Percentiles rank a stretch among this genome's conserved stretches.
phyloP scores from a whole-genome alignment of 352 stramenopile genomes.

The Hyaloperonospora arabidopsidis region DNA sequence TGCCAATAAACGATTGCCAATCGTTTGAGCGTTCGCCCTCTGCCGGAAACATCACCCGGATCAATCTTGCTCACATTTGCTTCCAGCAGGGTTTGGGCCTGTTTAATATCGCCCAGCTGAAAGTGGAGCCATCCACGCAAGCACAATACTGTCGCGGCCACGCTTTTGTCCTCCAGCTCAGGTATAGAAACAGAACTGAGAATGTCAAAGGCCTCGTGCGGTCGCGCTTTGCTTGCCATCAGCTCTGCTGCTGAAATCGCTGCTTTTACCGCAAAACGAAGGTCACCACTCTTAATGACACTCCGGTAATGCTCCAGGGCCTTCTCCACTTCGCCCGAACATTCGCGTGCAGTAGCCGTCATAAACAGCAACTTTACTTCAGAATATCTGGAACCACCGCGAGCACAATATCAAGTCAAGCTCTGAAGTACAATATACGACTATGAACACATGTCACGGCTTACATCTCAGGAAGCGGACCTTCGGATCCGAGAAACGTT shows the following conservation, averaged over 20 bases:
- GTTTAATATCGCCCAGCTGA: constrained; percentile 29
- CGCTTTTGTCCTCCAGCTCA: constrained; percentile 19
- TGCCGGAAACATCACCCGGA: constrained; percentile 7
- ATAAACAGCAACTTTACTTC: constrained; percentile 47
- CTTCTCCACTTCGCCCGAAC: constrained; percentile 38
- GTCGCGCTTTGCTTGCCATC: constrained; percentile 25
- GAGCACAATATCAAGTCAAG: constrained; percentile 6
- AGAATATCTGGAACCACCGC: constrained; percentile 34
- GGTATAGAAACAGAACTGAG: constrained; percentile 23
- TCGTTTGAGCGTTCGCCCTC: constrained; percentile 49
- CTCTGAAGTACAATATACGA: neutral
- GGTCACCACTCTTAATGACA: constrained; percentile 23
- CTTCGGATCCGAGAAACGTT: constrained; percentile 27
- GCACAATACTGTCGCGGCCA: constrained; percentile 17
- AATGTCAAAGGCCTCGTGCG: constrained; percentile 26
- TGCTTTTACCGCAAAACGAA: constrained; percentile 24
- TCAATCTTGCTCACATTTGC: constrained; percentile 28
- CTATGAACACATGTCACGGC: constrained; percentile 9
- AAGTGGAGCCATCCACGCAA: constrained; percentile 48
- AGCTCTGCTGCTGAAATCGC: constrained; percentile 41
- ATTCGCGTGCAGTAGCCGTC: constrained; percentile 43
- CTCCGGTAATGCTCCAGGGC: constrained; percentile 39
- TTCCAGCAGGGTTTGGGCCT: constrained; percentile 35
- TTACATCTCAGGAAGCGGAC: constrained; percentile 36
- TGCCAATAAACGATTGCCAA: constrained; percentile 76